Evolutionary conservation across 1,139 yeast species (phyloP), one percentile per base, ranked within the genome.

Genomic region (Debaryomyces psychrophilus): DNA sequence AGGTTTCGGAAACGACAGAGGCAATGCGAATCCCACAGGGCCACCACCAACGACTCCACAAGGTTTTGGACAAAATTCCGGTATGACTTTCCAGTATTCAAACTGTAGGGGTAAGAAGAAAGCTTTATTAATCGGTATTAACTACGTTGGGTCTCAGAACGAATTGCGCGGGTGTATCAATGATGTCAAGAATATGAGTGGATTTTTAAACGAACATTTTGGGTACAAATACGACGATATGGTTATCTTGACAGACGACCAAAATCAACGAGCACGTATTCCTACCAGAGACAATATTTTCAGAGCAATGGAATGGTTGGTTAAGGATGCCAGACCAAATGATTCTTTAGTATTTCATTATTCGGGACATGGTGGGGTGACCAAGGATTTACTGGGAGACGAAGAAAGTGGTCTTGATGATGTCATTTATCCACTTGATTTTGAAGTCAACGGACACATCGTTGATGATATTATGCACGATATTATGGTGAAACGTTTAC

Each of bases 301-400:
- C 35, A 75, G 89, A 44, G 98, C 95, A 1, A 89, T 90, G 92
- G 85, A 83, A 53, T 92, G 98, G 98, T 77, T 92, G 23, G 95
- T 88, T 20, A 73, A 73, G 37, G 92, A 79, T 53, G 97, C 97
- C 0, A 73, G 75, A 51, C 90, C 97, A n/a, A 89, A 90, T 59
- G 95, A 93, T 71, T 81, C 89, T 22, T 68, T 85, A 50, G 85
- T 90, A 54, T 84, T 90, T 76, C 97, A 90, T 64, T 90, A 87
- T 64, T 87, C 96, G 1, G 97, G 98, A 7, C 98, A 92, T 63
- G 98, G 98, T 28, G 96, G 97, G 7, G 85, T 84, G 57, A 83
- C 88, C 8, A 71, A 76, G 48, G 97, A 92, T 65, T 62, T 71
- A 44, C 88, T 88, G 59, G 97, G 97, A 18, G 98, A 92, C 62